Evolutionary conservation across 2,329 filamentous ascomycete species (phyloP), one percentile per base, ranked within the genome.

Genomic region (Trichoderma sp.): DNA sequence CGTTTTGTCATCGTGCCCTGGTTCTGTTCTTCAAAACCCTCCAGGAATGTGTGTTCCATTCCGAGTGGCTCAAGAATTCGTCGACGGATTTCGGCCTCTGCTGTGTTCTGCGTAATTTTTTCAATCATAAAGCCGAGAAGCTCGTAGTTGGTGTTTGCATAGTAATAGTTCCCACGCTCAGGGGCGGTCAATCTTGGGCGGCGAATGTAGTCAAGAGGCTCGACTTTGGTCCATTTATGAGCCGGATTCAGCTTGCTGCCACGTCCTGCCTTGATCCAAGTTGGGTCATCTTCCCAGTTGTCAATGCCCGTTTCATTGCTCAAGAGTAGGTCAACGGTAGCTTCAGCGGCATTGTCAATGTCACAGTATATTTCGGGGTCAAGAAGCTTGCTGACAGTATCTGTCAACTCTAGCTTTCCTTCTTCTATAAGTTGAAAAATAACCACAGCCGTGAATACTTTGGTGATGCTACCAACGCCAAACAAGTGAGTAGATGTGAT

Each of bases 401-500:
- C 73, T 4, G 69, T 66, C 36, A 73, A 28, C 1, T 47, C 58
- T 4, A 74, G 50, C 62, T 70, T 74, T n/a, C 72, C 69, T 15
- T 74, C 69, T 58, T 74, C 73, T 8, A 71, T 59, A 28, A 74
- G 73, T 59, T 74, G 73, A 6, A 74, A 63, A 23, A 74, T 39
- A 11, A 74, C 71, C 4, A 72, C 70, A 5, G 73, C 66, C 6
- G 69, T 64, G 17, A 74, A 73, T n/a, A 74, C 69, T n/a, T 74
- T 74, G 47, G 73, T 74, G 36, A 74, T 73, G 66, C 71, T 73
- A 34, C 73, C 73, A 43, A 74, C 53, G 23, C 73, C 73, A 64
- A 74, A 72, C n/a, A 69, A 30, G 28, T 74, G 71, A 59, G 50
- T 39, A 3, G 70, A 32, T n/a, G 62, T 20, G 32, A 72, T 65